A percentile compares a stretch with the other conserved stretches of the same genome.
Evolutionary conservation across 192 early-diverging fungal genomes (phyloP).

Genomic region (Chytriomyces sp.): DNA sequence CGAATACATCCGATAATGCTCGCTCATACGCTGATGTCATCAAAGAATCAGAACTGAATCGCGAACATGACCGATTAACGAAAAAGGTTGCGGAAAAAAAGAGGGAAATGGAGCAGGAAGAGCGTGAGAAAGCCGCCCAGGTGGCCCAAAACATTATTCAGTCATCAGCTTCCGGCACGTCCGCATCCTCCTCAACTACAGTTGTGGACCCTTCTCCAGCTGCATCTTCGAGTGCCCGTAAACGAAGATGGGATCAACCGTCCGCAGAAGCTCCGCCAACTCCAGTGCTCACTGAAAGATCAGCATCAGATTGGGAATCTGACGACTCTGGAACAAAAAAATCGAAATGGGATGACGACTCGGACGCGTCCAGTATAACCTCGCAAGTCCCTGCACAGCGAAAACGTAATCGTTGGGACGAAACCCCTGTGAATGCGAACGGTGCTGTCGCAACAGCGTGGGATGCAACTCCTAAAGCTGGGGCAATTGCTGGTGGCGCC

Average conservation of each 20-base stretch:
- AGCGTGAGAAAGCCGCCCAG: constrained; percentile 74
- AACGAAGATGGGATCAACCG: constrained; percentile 83
- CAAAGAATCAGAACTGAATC: constrained; percentile 83
- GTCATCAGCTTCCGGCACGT: neutral
- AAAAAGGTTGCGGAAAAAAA: constrained; percentile 75
- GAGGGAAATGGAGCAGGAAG: constrained; percentile 68
- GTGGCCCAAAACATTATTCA: constrained; percentile 57
- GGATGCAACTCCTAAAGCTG: constrained; percentile 78
- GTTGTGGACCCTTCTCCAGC: constrained; percentile 13
- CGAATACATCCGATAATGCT: constrained; percentile 44
- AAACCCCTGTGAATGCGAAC: constrained; percentile 71
- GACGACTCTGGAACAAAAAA: constrained; percentile 12
- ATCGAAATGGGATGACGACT: constrained; percentile 63
- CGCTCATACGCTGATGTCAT: constrained; percentile 86
- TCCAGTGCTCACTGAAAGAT: constrained; percentile 6
- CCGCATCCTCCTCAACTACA: neutral
- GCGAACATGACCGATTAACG: constrained; percentile 75
- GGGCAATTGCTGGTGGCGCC: constrained; percentile 59
- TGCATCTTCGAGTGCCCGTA: constrained; percentile 56
- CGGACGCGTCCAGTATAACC: constrained; percentile 70
- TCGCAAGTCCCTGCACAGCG: constrained; percentile 44
- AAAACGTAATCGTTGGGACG: constrained; percentile 79
- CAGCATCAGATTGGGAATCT: constrained; percentile 43
- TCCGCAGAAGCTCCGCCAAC: constrained; percentile 1
- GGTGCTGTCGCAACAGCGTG: constrained; percentile 53